A percentile compares a stretch with the other conserved stretches of the same genome.
phyloP scores from a whole-genome alignment of 495 filamentous ascomycete species.

The Pyrenopolyporus hunteri region DNA sequence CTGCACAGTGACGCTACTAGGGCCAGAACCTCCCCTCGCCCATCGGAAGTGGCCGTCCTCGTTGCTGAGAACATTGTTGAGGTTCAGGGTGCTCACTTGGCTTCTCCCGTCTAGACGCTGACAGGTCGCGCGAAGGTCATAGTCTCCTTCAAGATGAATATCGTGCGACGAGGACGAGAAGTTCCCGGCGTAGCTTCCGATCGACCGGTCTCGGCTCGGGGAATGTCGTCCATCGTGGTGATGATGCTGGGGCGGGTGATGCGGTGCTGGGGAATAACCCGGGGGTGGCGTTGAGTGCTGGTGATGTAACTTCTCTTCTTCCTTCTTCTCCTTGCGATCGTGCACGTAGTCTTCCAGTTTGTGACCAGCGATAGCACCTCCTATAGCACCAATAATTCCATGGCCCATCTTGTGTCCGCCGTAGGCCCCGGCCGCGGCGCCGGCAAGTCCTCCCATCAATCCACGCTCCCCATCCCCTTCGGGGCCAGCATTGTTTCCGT shows the following conservation, averaged over 20 bases:
- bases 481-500: slow-evolving; percentile 11
- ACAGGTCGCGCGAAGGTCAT: slow-evolving; percentile 43
- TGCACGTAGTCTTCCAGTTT: slow-evolving; percentile 47
- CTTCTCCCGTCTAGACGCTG: slow-evolving; percentile 37
- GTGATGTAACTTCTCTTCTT: slow-evolving; percentile 41
- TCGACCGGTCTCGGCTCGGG: slow-evolving; percentile 6
- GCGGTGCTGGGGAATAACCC: not conserved
- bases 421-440: slow-evolving; percentile 43
- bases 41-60: slow-evolving; percentile 45
- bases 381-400: slow-evolving; percentile 43
- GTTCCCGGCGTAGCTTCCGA: slow-evolving; percentile 37
- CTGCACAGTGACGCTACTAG: slow-evolving; percentile 38
- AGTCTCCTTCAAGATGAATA: slow-evolving; percentile 46
- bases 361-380: slow-evolving; percentile 46
- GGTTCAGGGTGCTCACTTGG: slow-evolving; percentile 41
- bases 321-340: slow-evolving; percentile 47
- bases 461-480: slow-evolving; percentile 44
- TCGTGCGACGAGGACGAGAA: slow-evolving; percentile 44
- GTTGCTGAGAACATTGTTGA: slow-evolving; percentile 44
- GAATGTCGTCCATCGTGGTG: slow-evolving; percentile 8
- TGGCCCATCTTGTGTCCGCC: slow-evolving; percentile 48
- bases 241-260: not conserved
- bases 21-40: slow-evolving; percentile 12
- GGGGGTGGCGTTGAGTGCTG: slow-evolving; percentile 15
- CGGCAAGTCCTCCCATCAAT: slow-evolving; percentile 43